These are phyloP conservation scores for Taphrina pruni DNA, from an alignment of 1,139 yeast genomes.

Conservation along the genomic window DNA sequence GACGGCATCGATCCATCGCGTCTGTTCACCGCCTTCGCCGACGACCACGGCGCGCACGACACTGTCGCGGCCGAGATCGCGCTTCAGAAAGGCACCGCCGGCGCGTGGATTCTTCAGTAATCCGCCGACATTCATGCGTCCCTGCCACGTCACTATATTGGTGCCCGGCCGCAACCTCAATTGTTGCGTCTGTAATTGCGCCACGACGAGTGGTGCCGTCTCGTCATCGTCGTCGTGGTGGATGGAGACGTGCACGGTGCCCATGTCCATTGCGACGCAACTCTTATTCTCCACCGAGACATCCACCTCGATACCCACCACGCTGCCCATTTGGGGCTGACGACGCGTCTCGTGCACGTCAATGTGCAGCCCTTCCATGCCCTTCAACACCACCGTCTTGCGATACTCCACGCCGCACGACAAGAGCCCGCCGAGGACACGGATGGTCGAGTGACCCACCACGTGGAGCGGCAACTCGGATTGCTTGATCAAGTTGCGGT, in stretches of 20 bases:
- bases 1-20: conserved; percentile 20
- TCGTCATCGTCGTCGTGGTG: not conserved
- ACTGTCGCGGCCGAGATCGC: not conserved
- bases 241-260: conserved; percentile 13
- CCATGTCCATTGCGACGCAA: conserved; percentile 21
- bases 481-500: conserved; percentile 20
- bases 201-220: not conserved
- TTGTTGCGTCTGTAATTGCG: not conserved
- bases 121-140: conserved; percentile 9
- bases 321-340: not conserved
- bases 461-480: conserved; percentile 20
- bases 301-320: conserved; percentile 17
- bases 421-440: conserved; percentile 5
- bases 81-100: not conserved
- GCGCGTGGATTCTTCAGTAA: conserved; percentile 1
- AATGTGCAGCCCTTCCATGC: conserved; percentile 23
- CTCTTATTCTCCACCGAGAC: conserved; percentile 15
- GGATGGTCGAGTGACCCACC: conserved; percentile 1
- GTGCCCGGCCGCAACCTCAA: not conserved
- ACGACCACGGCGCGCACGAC: conserved; percentile 9
- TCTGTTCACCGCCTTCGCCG: conserved; percentile 9
- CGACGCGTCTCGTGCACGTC: conserved; percentile 4
- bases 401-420: conserved; percentile 6
- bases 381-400: conserved; percentile 20
- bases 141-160: conserved; percentile 16